A percentile compares a stretch with the other conserved stretches of the same genome.
These are phyloP conservation scores for Didymella lethalis DNA, from an alignment of 2,329 filamentous ascomycete species.

Conservation along the genomic window DNA sequence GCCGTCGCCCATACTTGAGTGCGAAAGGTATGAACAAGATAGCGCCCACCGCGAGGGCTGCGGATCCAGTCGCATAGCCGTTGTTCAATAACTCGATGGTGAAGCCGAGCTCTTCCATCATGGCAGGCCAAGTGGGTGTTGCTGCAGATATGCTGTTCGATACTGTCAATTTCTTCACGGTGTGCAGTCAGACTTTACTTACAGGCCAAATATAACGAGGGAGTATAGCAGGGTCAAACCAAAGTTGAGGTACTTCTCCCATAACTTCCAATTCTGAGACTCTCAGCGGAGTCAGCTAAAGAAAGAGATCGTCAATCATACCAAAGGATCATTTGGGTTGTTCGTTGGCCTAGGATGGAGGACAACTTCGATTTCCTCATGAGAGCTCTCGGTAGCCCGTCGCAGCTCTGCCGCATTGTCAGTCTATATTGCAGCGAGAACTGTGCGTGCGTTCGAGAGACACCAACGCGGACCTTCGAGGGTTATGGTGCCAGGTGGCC, in stretches of 20 bases:
- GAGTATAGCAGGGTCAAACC: conserved; percentile 19
- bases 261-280: conserved; percentile 17
- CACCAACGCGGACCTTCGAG: conserved; percentile 17
- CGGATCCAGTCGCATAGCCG: conserved; percentile 56
- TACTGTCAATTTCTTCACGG: neutral
- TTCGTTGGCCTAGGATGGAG: conserved; percentile 15
- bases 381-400: conserved; percentile 1
- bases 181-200: neutral
- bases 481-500: conserved; percentile 22
- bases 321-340: conserved; percentile 21
- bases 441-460: neutral
- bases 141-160: conserved; percentile 20
- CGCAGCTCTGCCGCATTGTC: conserved; percentile 7
- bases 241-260: conserved; percentile 23
- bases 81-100: conserved; percentile 52
- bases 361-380: conserved; percentile 14
- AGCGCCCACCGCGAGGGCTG: conserved; percentile 53
- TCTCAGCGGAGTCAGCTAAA: neutral
- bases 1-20: conserved; percentile 57
- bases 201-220: conserved; percentile 19
- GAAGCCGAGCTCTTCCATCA: conserved; percentile 22
- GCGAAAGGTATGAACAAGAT: conserved; percentile 57
- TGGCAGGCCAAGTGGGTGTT: conserved; percentile 23
- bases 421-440: neutral
- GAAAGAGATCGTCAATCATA: neutral